These are phyloP conservation scores for Xylaria sp. DNA, from an alignment of 2,329 filamentous ascomycete species.

Conservation along the genomic window DNA sequence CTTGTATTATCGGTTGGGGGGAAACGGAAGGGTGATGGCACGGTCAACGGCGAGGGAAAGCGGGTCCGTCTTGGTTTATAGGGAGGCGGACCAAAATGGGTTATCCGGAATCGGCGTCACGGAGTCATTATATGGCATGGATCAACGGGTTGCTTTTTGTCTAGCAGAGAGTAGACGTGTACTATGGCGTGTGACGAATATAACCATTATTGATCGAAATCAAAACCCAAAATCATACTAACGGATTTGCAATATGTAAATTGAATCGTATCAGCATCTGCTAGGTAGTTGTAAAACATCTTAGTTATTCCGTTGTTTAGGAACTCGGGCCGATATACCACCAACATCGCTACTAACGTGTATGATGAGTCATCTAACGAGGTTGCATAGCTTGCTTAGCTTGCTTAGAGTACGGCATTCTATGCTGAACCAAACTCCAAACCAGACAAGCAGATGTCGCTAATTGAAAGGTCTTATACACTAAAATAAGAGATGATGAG, in stretches of 20 bases:
- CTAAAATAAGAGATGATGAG: no score
- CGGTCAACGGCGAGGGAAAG: conserved; percentile 38
- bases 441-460: no score
- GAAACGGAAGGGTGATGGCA: conserved; percentile 43
- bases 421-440: no score
- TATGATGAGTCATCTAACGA: no score
- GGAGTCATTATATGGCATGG: neutral
- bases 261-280: neutral
- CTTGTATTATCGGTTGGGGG: conserved; percentile 41
- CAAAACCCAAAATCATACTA: neutral
- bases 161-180: neutral
- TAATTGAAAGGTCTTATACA: no score
- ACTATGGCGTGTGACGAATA: neutral
- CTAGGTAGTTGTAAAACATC: no score
- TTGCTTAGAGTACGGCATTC: no score
- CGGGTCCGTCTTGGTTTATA: conserved; percentile 45
- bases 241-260: neutral
- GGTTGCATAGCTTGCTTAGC: no score
- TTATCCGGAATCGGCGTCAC: conserved; percentile 23
- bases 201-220: neutral
- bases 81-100: conserved; percentile 22
- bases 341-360: no score
- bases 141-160: neutral
- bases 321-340: no score
- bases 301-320: no score